phyloP scores from a whole-genome alignment of 1,284 basidiomycete species.

The Ceratobasidium theobromae region DNA sequence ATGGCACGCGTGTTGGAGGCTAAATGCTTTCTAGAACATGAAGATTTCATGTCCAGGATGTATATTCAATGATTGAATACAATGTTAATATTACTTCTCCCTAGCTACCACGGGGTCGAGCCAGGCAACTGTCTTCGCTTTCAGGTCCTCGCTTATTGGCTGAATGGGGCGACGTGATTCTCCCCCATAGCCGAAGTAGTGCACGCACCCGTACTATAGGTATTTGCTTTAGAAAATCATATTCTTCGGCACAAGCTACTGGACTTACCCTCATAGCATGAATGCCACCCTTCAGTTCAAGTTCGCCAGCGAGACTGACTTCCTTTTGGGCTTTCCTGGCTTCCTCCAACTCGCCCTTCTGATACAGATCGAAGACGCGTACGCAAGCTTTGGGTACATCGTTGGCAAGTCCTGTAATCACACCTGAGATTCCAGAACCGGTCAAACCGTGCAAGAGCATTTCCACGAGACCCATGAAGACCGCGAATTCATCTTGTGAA shows the following conservation, averaged over 20 bases:
- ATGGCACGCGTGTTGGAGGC: conserved; percentile 38
- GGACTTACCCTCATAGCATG: conserved; percentile 37
- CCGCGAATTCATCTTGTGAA: conserved; percentile 34
- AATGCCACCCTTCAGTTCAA: conserved; percentile 37
- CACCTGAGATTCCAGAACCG: conserved; percentile 38
- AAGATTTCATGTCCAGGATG: background rate
- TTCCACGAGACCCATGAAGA: conserved; percentile 37
- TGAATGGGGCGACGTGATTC: conserved; percentile 35
- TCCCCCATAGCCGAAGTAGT: conserved; percentile 38
- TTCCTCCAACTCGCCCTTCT: conserved; percentile 30
- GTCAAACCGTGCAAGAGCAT: conserved; percentile 35
- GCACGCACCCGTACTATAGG: conserved; percentile 35
- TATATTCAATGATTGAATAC: background rate
- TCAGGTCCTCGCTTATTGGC: conserved; percentile 30
- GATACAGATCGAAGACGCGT: conserved; percentile 40
- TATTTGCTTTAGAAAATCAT: background rate
- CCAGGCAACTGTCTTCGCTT: conserved; percentile 31
- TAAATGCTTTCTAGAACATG: background rate
- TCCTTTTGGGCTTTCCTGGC: conserved; percentile 36
- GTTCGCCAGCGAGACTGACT: conserved; percentile 34
- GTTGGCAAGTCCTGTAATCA: conserved; percentile 44
- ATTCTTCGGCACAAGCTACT: background rate
- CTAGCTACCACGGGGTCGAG: conserved; percentile 32
- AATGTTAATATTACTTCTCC: conserved; percentile 25
- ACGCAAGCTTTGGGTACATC: conserved; percentile 40